These are phyloP conservation scores for Lactifluus piperatus DNA, from an alignment of 768 basidiomycete genomes.

Conservation along the genomic window DNA sequence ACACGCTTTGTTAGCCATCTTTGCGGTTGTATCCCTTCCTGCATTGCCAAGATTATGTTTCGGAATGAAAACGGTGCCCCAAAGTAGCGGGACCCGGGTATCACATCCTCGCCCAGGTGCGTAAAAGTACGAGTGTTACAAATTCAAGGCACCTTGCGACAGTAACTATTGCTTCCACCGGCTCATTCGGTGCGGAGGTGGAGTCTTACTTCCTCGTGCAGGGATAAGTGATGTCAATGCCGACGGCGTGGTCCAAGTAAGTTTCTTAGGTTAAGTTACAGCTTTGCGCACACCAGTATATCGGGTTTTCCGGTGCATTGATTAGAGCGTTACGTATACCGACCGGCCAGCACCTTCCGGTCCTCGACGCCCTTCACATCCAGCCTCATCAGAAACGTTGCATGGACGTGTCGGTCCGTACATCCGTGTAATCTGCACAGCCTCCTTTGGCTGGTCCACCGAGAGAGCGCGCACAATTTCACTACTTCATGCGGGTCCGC, in stretches of 20 bases:
- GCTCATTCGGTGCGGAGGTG: constrained; percentile 6
- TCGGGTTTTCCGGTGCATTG: background rate
- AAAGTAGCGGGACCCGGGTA: background rate
- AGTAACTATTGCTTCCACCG: background rate
- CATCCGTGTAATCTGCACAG: background rate
- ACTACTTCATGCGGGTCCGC: background rate
- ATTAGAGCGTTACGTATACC: background rate
- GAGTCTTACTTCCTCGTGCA: background rate
- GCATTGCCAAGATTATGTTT: no score
- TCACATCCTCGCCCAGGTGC: background rate
- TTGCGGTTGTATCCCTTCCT: background rate
- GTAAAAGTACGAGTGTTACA: background rate
- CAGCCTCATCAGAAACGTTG: background rate
- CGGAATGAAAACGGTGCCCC: background rate
- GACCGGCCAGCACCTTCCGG: background rate
- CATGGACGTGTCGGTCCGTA: background rate
- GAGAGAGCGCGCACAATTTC: constrained; percentile 4
- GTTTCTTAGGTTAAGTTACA: background rate
- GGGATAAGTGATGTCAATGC: background rate
- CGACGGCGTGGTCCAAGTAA: background rate
- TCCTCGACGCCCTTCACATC: background rate
- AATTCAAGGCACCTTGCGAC: background rate
- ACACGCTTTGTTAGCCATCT: background rate
- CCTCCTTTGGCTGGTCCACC: background rate
- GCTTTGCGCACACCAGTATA: background rate